Conservation (phyloP, 1,284 basidiomycete species). For the Leccinum fallax region DNA sequence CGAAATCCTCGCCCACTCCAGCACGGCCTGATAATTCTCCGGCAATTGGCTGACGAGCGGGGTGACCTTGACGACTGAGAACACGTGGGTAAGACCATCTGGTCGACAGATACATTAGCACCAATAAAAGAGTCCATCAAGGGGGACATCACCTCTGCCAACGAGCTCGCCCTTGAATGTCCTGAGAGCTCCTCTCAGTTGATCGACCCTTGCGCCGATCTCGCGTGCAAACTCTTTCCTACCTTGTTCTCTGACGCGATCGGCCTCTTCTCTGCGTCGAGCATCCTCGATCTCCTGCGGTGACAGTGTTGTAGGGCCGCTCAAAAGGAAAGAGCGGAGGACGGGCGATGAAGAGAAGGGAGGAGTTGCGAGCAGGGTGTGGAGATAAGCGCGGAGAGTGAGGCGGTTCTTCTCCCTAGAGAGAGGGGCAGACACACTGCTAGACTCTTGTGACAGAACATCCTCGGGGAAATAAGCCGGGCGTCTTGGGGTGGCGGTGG, state of each 20-base stretch:
- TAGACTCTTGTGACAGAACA: conserved; percentile 7
- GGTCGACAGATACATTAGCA: conserved; percentile 8
- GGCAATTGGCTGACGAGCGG: conserved; percentile 82
- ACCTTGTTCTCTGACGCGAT: conserved; percentile 88
- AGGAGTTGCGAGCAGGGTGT: conserved; percentile 74
- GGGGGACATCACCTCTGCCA: conserved; percentile 59
- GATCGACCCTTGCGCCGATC: conserved; percentile 85
- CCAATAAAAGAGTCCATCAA: neutral
- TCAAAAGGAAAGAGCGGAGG: conserved; percentile 84
- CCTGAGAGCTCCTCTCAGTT: conserved; percentile 82
- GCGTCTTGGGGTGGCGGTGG: neutral
- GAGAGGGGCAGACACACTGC: conserved; percentile 45
- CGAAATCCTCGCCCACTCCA: conserved; percentile 98
- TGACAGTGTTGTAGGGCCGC: conserved; percentile 73
- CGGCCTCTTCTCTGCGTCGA: conserved; percentile 82
- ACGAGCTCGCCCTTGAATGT: conserved; percentile 92
- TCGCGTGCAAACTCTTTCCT: conserved; percentile 85
- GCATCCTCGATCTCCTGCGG: conserved; percentile 82
- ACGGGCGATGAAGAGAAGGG: conserved; percentile 84
- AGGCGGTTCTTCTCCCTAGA: conserved; percentile 94
- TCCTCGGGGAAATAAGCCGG: neutral
- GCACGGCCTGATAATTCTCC: conserved; percentile 81
- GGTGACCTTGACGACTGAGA: conserved; percentile 85
- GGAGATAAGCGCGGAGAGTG: conserved; percentile 91
- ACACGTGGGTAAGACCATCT: conserved; percentile 89